phyloP scores from a whole-genome alignment of 768 basidiomycete genomes.

The Mycena latifolia region DNA sequence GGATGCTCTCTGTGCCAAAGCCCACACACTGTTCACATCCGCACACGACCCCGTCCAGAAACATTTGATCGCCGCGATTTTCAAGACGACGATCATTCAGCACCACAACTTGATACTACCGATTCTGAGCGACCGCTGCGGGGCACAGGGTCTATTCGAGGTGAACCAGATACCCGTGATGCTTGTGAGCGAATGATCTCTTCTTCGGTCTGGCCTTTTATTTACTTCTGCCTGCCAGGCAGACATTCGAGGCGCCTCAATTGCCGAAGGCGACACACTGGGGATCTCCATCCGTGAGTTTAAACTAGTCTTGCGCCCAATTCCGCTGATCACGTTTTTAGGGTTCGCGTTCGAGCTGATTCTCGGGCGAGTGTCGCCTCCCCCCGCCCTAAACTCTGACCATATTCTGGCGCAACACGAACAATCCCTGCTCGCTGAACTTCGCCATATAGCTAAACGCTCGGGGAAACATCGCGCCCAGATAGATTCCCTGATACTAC shows the following conservation, averaged over 20 bases:
- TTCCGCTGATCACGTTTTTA: no score
- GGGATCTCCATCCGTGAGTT: slow-evolving; percentile 3
- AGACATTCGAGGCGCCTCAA: slow-evolving; percentile 35
- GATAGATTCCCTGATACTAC: no score
- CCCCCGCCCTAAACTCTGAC: no score
- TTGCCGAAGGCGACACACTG: slow-evolving; percentile 40
- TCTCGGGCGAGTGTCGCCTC: no score
- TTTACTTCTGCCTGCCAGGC: slow-evolving; percentile 16
- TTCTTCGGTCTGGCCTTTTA: neutral
- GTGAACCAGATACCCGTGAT: slow-evolving; percentile 45
- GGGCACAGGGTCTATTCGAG: slow-evolving; percentile 53
- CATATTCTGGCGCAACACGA: no score
- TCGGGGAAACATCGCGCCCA: no score
- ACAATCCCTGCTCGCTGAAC: no score
- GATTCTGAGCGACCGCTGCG: slow-evolving; percentile 48
- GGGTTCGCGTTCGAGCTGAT: no score
- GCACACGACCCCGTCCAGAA: neutral
- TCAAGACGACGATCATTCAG: no score
- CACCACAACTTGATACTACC: no score
- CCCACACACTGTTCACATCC: neutral
- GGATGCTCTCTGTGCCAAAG: slow-evolving; percentile 39
- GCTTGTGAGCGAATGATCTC: slow-evolving; percentile 40
- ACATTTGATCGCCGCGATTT: slow-evolving; percentile 45
- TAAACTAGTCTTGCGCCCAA: no score
- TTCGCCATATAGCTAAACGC: no score